Base-by-base conservation (phyloP, 352 stramenopile genomes). In the Globisporangium abappressorium region DNA sequence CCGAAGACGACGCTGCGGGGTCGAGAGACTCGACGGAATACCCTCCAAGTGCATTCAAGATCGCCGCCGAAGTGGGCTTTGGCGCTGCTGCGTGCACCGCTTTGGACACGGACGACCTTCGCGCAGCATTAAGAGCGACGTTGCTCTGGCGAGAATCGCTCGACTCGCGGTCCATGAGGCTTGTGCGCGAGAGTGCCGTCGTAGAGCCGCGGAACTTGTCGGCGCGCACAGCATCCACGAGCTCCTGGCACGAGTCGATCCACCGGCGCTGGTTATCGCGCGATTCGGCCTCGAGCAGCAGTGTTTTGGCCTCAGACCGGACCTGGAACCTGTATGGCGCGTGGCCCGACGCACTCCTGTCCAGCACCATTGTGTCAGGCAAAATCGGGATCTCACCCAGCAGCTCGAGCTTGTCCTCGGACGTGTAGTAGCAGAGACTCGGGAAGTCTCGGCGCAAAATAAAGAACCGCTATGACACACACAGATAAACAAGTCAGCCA, bases 371-470 rank as follows among this genome's bases (percentile, higher is more conserved):
- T 28, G 87, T 92, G 69, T 95, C 85, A 64, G 79, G 75, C 20
- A 79, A 85, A 56, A 95, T 84, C 5, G 76, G 70, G 53, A 94
- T 87, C 43, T 85, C 71, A 11, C 87, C 87, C 36, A 95, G 65
- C 26, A 95, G 65, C 72, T 93, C 82, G 46, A 93, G 78, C 57
- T 92, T 93, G 43, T 93, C 83, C 64, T 95, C 85, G 7, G 85
- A 93, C 41, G 85, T 87, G 72, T 89, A 95, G 73, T 95, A 95
- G 66, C 82, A 87, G 34, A 95, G 73, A 59, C 81, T 87, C 55
- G 87, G 87, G 22, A 78, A 84, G 64, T 95, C 85, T 38, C 77
- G 81, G 5, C 87, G 84, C 51, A 95, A 51, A 49, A 95, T 88
- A 64, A 93, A 95, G 66, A 93, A 95, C 7, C 87, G 77, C 78